Base-by-base conservation (phyloP, 345 rosid species). In the Camelina laxa region DNA sequence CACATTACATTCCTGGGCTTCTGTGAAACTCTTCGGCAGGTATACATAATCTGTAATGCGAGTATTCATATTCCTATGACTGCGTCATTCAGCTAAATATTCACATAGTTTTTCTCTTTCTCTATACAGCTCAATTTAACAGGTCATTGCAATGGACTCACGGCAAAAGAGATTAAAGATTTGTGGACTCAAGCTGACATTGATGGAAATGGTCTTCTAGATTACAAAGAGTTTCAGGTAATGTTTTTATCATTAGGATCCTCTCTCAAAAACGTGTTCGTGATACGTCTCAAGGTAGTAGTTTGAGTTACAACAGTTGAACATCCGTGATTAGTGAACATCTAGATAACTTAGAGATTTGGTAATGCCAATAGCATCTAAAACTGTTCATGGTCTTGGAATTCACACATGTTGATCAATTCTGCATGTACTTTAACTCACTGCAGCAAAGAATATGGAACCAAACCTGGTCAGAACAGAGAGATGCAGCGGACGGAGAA, bases 211-310 rank as follows among this genome's bases (percentile, higher is more conserved):
- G 91, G 87, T 31, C 70, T 85, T 57, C 67, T 94, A 70, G 91
- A 90, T 82, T 85, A 84, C 75, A 85, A 86, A 66, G 96, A 91
- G 82, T 94, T 94, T 81, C 89, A 94, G 97, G 97, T 88, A 85
- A 67, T 6, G 12, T 75, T 55, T 77, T 77, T 27, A 33, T 2
- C 27, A 6, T 27, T 1, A 63, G 7, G 4, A 27, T 56, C 35
- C 21, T 30, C 30, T 36, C 31, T 73, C 30, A 33, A 19, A n/a
- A 35, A 31, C 59, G 19, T 74, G 51, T 44, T 19, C 50, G 12
- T 11, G 20, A 16, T 9, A 19, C 39, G 19, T 38, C 7, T 42
- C 14, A 6, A 41, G 45, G 27, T 56, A n/a, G 24, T 56, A 36
- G 21, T 54, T 50, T 45, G 7, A 3, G 64, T 74, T 42, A 30